Percentiles rank a stretch among this genome's conserved stretches.
Evolutionary conservation across 495 filamentous ascomycete genomes (phyloP).

Genomic region (Penicillium parvum): DNA sequence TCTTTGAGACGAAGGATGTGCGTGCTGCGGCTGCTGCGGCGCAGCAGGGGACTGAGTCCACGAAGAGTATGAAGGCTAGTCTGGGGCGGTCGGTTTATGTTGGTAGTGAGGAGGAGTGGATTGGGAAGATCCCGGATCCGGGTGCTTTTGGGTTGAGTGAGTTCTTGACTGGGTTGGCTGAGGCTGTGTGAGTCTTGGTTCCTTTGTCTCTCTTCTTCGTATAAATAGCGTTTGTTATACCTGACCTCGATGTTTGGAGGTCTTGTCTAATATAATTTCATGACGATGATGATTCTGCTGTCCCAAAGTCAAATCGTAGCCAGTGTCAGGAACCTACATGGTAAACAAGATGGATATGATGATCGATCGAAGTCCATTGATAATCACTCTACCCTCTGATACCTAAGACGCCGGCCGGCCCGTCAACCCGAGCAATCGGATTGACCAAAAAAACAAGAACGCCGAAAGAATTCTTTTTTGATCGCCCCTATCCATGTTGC

Average conservation of each 20-base stretch:
- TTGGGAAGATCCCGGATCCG: slow-evolving; percentile 78
- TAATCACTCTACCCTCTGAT: slow-evolving; percentile 15
- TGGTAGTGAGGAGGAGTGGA: slow-evolving; percentile 71
- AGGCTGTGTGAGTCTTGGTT: slow-evolving; percentile 28
- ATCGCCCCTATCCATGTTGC: slow-evolving; percentile 3
- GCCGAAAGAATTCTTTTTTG: slow-evolving; percentile 18
- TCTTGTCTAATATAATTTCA: slow-evolving; percentile 24
- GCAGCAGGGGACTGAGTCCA: slow-evolving; percentile 69
- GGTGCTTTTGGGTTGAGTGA: slow-evolving; percentile 80
- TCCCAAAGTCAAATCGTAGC: too few species aligned
- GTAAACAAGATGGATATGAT: background rate
- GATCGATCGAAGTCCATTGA: slow-evolving; percentile 14
- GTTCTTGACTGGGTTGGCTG: slow-evolving; percentile 75
- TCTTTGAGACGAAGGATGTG: slow-evolving; percentile 59
- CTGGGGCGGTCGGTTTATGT: slow-evolving; percentile 90
- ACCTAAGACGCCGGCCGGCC: slow-evolving; percentile 16
- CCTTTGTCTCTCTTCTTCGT: background rate
- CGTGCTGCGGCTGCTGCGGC: slow-evolving; percentile 71
- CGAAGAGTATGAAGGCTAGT: slow-evolving; percentile 86
- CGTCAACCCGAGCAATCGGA: slow-evolving; percentile 10
- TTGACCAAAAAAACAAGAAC: slow-evolving; percentile 16
- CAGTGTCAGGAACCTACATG: too few species aligned
- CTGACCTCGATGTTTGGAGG: slow-evolving; percentile 1
- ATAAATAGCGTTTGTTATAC: slow-evolving; percentile 12
- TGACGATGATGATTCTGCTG: slow-evolving; percentile 27